Conservation (phyloP, 2,329 filamentous ascomycete species). For the Colletotrichum navitas region DNA sequence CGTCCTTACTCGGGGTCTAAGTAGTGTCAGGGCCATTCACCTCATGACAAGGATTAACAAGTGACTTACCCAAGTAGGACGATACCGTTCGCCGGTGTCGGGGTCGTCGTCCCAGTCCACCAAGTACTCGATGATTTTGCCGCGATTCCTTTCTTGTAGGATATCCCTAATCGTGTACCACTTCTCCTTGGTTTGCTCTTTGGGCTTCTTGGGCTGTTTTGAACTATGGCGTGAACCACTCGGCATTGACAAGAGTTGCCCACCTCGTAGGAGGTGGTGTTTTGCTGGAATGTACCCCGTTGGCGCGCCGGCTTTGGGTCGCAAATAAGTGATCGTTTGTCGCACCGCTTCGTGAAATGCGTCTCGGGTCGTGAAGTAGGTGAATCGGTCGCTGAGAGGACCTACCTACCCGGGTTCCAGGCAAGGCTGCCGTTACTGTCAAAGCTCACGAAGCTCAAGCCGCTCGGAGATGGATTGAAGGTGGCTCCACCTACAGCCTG, state of each 20-base stretch:
- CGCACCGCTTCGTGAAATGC: constrained; percentile 3
- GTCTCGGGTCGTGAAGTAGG: neutral
- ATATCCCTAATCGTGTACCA: constrained; percentile 54
- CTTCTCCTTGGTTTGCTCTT: constrained; percentile 39
- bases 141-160: constrained; percentile 50
- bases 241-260: constrained; percentile 38
- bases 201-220: constrained; percentile 31
- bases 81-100: constrained; percentile 50
- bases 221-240: constrained; percentile 28
- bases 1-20: constrained; percentile 44
- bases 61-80: constrained; percentile 52
- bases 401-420: constrained; percentile 35
- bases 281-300: constrained; percentile 12
- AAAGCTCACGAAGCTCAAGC: constrained; percentile 36
- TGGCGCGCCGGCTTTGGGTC: constrained; percentile 9
- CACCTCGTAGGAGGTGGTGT: constrained; percentile 40
- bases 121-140: constrained; percentile 50
- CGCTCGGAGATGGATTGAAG: constrained; percentile 26
- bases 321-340: constrained; percentile 1
- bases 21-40: constrained; percentile 19
- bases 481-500: constrained; percentile 37
- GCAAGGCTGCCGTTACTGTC: constrained; percentile 39
- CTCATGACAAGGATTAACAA: constrained; percentile 19
- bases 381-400: constrained; percentile 20
- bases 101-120: constrained; percentile 55